phyloP scores from a whole-genome alignment of 2,329 filamentous ascomycete species.

The Exophiala viscosa region DNA sequence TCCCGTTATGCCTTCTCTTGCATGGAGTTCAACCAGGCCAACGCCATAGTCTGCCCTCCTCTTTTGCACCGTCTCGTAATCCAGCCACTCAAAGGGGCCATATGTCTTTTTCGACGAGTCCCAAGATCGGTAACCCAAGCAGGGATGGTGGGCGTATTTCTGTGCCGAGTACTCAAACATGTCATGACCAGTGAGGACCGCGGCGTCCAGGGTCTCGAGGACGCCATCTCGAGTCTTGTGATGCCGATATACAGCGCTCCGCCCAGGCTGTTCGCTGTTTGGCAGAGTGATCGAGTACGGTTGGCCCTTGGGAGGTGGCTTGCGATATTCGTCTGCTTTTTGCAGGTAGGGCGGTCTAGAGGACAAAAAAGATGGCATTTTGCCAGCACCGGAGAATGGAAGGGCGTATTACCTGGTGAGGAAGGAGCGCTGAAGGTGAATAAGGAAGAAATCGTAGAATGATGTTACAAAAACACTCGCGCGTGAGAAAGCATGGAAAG shows the following conservation, averaged over 20 bases:
- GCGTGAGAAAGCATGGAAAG: not conserved
- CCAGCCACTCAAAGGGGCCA: conserved; percentile 76
- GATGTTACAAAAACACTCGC: too few relatives aligned
- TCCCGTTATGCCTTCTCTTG: conserved; percentile 63
- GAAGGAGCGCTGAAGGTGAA: not conserved
- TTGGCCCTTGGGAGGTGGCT: conserved; percentile 66
- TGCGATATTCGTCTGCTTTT: conserved; percentile 50
- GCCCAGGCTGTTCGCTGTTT: conserved; percentile 67
- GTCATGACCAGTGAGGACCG: conserved; percentile 70
- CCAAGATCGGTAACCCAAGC: conserved; percentile 77
- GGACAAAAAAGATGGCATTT: conserved; percentile 36
- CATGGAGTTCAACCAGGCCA: conserved; percentile 78
- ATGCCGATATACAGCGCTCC: conserved; percentile 76
- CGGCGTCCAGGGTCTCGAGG: conserved; percentile 67
- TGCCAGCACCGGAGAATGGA: not conserved
- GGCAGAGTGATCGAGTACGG: conserved; percentile 77
- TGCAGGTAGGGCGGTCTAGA: conserved; percentile 36
- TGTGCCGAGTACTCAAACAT: conserved; percentile 64
- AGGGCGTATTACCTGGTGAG: not conserved
- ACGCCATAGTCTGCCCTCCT: conserved; percentile 80
- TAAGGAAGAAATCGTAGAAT: not conserved
- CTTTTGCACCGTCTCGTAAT: conserved; percentile 73
- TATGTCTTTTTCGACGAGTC: conserved; percentile 69
- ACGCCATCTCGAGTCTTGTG: conserved; percentile 72
- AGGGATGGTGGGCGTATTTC: conserved; percentile 47